These are phyloP conservation scores for Schizosaccharomyces lindneri DNA, from an alignment of 805 yeast genomes.

Conservation along the genomic window DNA sequence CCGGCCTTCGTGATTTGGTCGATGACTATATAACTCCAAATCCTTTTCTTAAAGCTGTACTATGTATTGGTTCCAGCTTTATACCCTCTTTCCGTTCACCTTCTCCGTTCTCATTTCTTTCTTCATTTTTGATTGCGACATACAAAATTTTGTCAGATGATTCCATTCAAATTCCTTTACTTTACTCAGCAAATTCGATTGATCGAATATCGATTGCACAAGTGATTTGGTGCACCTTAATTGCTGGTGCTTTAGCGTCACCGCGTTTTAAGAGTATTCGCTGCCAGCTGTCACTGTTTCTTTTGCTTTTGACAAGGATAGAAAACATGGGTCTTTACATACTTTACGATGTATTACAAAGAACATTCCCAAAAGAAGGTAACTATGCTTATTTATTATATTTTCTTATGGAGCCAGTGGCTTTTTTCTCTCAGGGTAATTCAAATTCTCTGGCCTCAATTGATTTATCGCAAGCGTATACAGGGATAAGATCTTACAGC, in stretches of 20 bases:
- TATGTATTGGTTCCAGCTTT: not conserved
- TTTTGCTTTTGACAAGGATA: not conserved
- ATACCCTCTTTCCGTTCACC: not conserved
- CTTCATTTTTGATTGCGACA: not conserved
- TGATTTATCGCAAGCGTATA: slow-evolving; percentile 76
- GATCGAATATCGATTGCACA: not conserved
- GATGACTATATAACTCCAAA: slow-evolving; percentile 17
- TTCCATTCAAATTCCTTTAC: not conserved
- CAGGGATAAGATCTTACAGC: slow-evolving; percentile 54
- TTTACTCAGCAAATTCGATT: not conserved
- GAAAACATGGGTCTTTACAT: not conserved
- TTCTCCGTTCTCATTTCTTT: not conserved
- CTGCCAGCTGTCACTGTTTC: not conserved
- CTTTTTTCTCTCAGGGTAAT: slow-evolving; percentile 71
- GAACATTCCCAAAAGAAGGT: not conserved
- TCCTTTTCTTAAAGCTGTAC: slow-evolving; percentile 1
- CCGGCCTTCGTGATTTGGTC: not conserved
- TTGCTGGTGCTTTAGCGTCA: not conserved
- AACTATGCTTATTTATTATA: not conserved
- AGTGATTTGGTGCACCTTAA: not conserved
- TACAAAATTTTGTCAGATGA: not conserved
- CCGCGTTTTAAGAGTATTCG: not conserved
- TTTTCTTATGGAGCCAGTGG: slow-evolving; percentile 34
- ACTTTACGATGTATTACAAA: not conserved
- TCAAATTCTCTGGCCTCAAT: slow-evolving; percentile 82